Base-by-base conservation (phyloP, 805 yeast species). In the Vanderwaltozyma tropicalis region DNA sequence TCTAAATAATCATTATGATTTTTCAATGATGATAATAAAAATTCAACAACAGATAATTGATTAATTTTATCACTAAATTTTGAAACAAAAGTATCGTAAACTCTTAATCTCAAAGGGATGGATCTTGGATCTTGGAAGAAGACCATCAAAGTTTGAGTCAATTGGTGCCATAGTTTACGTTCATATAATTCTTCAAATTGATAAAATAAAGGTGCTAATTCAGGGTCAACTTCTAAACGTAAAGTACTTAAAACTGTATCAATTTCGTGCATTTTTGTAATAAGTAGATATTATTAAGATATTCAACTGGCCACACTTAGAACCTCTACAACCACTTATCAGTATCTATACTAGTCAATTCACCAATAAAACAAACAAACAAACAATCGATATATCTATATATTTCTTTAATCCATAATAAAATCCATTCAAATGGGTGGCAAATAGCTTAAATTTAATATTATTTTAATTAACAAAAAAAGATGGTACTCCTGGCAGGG, bases 121-220 rank as follows among this genome's bases (percentile, higher is more conserved):
- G 82, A 68, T 20, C 66, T 67, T 8, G 74, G 69, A 39, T 69
- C 66, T 31, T 64, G 65, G 63, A 75, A 89, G 53, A 88, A 72
- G 44, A 69, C 71, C 26, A 64, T 62, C 40, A 92, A 66, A 6
- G 74, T 62, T 43, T 74, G 73, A 2, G 96, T 84, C 55, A 92
- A 71, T 66, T 92, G 97, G 64, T 81, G 94, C 96, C 96, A 92
- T 57, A 89, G 71, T 60, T 86, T 87, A 49, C 95, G 70, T 54
- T 87, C 95, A 63, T 85, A 82, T 40, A 69, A 67, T 50, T 86
- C 95, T 54, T 88, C 96, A 55, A 89, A 72, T 28, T 57, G 57
- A 22, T 50, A 43, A 24, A 58, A 57, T n/a, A 56, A 58, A 21
- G 76, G 72, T 9, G 76, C 66, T 37, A 87, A 66, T 28, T 79